phyloP scores from a whole-genome alignment of 1,139 yeast species.

The Maudiozyma humilis region DNA sequence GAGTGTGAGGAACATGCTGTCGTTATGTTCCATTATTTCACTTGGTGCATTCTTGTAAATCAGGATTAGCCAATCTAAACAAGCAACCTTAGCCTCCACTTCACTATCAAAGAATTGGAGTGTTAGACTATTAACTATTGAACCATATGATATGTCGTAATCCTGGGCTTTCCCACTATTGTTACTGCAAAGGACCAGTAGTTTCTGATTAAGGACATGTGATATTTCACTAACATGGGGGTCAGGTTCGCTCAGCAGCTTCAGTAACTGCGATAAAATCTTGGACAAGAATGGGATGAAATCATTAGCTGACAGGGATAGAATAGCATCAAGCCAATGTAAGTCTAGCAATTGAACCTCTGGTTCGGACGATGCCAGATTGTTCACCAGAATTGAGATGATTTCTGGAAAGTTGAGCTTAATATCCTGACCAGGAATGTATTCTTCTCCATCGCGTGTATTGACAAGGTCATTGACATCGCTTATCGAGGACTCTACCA shows the following conservation, averaged over 20 bases:
- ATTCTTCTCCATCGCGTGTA: conserved; percentile 43
- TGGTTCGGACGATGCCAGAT: conserved; percentile 63
- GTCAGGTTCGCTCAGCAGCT: conserved; percentile 46
- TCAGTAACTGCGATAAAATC: conserved; percentile 47
- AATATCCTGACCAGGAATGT: conserved; percentile 81
- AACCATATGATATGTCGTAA: conserved; percentile 44
- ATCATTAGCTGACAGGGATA: conserved; percentile 69
- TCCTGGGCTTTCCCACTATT: conserved; percentile 30
- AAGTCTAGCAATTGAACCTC: conserved; percentile 76
- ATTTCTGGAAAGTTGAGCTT: conserved; percentile 73
- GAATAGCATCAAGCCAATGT: conserved; percentile 72
- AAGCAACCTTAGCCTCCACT: conserved; percentile 75
- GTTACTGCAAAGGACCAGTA: conserved; percentile 39
- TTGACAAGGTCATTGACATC: conserved; percentile 3
- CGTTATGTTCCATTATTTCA: conserved; percentile 50
- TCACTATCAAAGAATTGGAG: conserved; percentile 59
- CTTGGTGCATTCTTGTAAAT: conserved; percentile 68
- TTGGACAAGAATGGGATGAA: conserved; percentile 60
- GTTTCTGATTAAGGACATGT: conserved; percentile 42
- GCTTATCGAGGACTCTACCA: conserved; percentile 10
- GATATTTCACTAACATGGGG: conserved; percentile 43
- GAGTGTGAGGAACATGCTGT: conserved; percentile 66
- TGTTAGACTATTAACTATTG: conserved; percentile 53
- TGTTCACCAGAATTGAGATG: conserved; percentile 69
- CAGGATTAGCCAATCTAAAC: conserved; percentile 85